Base-by-base conservation (phyloP, 306 rosid species). In the Cyclanthera cordifolia region DNA sequence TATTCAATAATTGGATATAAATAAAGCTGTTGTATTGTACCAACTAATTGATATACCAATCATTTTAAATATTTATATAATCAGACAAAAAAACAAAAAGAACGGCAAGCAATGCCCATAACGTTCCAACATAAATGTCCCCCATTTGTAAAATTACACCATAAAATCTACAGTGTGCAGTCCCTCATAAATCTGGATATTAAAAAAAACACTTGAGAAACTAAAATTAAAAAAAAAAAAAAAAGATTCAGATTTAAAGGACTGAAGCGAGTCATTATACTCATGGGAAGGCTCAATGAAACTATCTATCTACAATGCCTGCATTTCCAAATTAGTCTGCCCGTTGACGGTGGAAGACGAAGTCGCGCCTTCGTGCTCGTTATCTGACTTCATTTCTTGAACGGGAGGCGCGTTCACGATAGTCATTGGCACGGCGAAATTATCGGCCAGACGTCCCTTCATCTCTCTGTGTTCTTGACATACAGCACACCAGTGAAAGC, bases 401-500 rank as follows among this genome's bases (percentile, higher is more conserved):
- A 77, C 55, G 0, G 95, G 95, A 30, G 97, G 97, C 15, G 95
- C 91, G 78, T 86, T 86, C 49, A 90, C 86, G 0, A 94, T 76
- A 0, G 96, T 94, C 96, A 94, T 88, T 20, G 87, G 86, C 73
- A 85, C 75, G 21, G 72, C 86, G 6, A 72, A 30, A 24, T 72
- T 79, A 46, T 94, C 96, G 0, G 97, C 75, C 28, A 94, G 96
- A 50, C 96, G 80, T 41, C 86, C 87, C 77, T 85, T 86, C 92
- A 85, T 88, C 91, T 94, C 99, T 78, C 96, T 74, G 81, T 94
- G 99, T 85, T 94, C 97, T 74, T 90, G 96, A 77, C 99, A 94
- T 76, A 94, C 55, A 81, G 97, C 99, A 20, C 99, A 90, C 95
- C 95, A 86, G 81, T 93, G 96, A 73, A 84, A 74, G 81, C 95